phyloP scores from a whole-genome alignment of 2,329 filamentous ascomycete genomes.

The Trichoderma pleuroti region DNA sequence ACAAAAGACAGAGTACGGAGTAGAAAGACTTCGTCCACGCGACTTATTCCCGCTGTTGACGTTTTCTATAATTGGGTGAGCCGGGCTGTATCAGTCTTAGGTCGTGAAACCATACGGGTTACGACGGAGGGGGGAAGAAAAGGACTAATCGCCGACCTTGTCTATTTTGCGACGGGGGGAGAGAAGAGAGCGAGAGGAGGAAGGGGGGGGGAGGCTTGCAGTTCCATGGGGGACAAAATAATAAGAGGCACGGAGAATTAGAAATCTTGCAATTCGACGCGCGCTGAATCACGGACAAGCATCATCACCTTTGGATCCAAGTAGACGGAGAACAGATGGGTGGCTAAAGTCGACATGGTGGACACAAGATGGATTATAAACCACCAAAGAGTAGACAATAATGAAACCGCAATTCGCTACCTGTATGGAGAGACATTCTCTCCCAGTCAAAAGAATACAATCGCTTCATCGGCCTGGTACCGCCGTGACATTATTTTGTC shows the following conservation, averaged over 20 bases:
- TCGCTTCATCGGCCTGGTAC: neutral
- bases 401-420: neutral
- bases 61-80: neutral
- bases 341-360: neutral
- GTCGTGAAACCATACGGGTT: neutral
- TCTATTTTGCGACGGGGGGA: neutral
- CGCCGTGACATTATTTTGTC: neutral
- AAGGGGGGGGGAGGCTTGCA: neutral
- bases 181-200: neutral
- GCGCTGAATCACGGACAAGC: no score
- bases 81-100: neutral
- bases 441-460: neutral
- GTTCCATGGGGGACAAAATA: neutral
- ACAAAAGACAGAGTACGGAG: neutral
- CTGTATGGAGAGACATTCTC: neutral
- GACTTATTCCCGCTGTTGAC: neutral
- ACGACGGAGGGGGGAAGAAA: neutral
- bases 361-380: neutral
- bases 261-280: no score
- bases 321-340: neutral
- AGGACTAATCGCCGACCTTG: neutral
- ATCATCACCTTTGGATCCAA: neutral
- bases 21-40: neutral
- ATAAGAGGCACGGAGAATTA: neutral
- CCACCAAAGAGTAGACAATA: no score